Base-by-base conservation (phyloP, 805 yeast genomes). In the Diddensiella transvaalensis region DNA sequence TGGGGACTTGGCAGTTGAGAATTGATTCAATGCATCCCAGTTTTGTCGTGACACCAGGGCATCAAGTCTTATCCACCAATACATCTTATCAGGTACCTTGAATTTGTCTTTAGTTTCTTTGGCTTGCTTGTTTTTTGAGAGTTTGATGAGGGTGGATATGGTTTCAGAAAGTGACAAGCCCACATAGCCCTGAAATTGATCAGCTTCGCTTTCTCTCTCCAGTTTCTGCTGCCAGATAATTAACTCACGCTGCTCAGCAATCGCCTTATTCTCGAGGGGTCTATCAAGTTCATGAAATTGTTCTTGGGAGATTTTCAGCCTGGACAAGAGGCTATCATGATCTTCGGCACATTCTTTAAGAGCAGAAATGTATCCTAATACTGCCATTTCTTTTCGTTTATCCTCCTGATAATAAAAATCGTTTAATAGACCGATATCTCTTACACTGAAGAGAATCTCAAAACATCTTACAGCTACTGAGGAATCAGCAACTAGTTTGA, bases 391-490 rank as follows among this genome's bases (percentile, higher is more conserved):
- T 3, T 71, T 55, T 15, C 74, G 68, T 15, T 75, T 68, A 56
- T 85, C 95, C 41, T 79, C 82, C 56, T 85, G 89, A 53, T 80
- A 78, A 54, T 73, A 80, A 54, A 73, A 83, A 53, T 80, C 83
- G 50, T 69, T 70, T 2, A 82, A 63, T 11, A 75, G 58, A 18
- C 70, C 70, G 1, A 54, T 49, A 44, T 76, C 71, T 21, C 49
- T 56, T 13, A 22, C 60, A 33, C 29, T 59, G 55, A 53, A 72
- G 58, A 61, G 67, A 54, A 51, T 63, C 32, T 68, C 67, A 46
- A 77, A 76, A 3, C 74, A 58, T 4, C 68, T 66, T 1, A 70
- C 58, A 1, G 79, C 76, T 46, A 69, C 55, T 37, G 71, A 63
- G 54, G 69, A 66, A 49, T 72, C 70, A 54, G 78, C 80, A 41